phyloP scores from a whole-genome alignment of 257 asterid species.

The Schizonepeta tenuifolia region DNA sequence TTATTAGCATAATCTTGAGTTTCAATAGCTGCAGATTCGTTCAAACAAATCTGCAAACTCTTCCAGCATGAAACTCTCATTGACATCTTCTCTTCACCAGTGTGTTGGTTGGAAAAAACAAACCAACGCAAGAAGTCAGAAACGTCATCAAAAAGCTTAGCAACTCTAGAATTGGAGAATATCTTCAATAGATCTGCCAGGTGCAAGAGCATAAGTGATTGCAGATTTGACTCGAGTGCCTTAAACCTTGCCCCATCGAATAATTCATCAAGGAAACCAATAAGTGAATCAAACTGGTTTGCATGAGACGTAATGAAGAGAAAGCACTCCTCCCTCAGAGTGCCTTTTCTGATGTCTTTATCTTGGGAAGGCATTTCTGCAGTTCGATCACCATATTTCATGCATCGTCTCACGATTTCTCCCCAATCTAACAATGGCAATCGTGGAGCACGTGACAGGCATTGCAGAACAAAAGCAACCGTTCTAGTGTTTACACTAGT shows the following conservation, averaged over 20 bases:
- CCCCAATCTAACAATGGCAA: conserved; percentile 91
- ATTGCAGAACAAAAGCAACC: conserved; percentile 58
- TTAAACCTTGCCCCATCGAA: conserved; percentile 73
- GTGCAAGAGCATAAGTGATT: conserved; percentile 68
- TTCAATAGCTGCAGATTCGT: conserved; percentile 51
- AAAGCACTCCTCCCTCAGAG: conserved; percentile 80
- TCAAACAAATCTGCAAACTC: conserved; percentile 71
- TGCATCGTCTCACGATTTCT: conserved; percentile 66
- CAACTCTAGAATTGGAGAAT: conserved; percentile 72
- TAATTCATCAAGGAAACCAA: conserved; percentile 82
- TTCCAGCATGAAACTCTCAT: conserved; percentile 89
- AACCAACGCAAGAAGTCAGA: conserved; percentile 56
- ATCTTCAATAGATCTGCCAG: conserved; percentile 67
- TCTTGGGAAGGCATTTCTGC: conserved; percentile 45
- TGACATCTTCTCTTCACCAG: conserved; percentile 49
- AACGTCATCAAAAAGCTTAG: conserved; percentile 75
- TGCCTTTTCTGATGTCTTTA: conserved; percentile 50
- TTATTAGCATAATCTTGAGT: conserved; percentile 47
- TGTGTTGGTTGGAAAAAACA: conserved; percentile 53
- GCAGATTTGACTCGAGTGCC: conserved; percentile 83
- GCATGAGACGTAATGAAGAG: conserved; percentile 76
- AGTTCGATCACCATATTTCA: conserved; percentile 73
- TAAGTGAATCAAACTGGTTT: conserved; percentile 68
- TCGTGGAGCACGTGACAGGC: conserved; percentile 82
- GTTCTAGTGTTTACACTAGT: conserved; percentile 47